Conservation (phyloP, 768 basidiomycete genomes). For the Butyriboletus loyo region DNA sequence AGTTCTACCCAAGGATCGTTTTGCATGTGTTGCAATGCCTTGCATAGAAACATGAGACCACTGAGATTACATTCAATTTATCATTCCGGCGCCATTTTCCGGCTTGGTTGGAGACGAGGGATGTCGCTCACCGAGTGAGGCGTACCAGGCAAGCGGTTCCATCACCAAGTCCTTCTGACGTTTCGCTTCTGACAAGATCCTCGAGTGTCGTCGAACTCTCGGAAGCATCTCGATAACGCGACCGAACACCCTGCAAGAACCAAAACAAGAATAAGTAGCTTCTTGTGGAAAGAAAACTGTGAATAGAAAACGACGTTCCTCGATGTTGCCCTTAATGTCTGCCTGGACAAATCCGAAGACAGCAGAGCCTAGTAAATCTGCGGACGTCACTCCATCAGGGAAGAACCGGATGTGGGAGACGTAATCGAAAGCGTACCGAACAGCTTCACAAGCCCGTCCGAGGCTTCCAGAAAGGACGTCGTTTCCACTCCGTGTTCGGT, state of each 20-base stretch:
- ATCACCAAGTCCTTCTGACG: constrained; percentile 39
- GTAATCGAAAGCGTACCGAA: constrained; percentile 51
- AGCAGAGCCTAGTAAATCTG: constrained; percentile 65
- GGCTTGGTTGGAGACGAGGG: constrained; percentile 19
- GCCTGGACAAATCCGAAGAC: constrained; percentile 74
- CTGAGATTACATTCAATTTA: constrained; percentile 33
- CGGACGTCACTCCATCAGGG: constrained; percentile 12
- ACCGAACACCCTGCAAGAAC: constrained; percentile 58
- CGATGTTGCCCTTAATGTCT: constrained; percentile 66
- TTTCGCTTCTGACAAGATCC: constrained; percentile 53
- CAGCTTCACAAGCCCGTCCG: constrained; percentile 77
- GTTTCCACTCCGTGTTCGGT: constrained; percentile 80
- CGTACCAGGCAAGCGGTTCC: constrained; percentile 64
- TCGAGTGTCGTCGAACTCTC: constrained; percentile 56
- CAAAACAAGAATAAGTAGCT: constrained; percentile 11
- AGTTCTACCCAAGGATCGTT: constrained; percentile 50
- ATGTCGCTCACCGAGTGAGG: constrained; percentile 51
- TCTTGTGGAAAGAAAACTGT: constrained; percentile 8
- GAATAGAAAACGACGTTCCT: constrained; percentile 39
- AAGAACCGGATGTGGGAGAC: constrained; percentile 10
- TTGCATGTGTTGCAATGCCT: constrained; percentile 65
- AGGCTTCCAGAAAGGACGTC: constrained; percentile 75
- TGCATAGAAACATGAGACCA: constrained; percentile 65
- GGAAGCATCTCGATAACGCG: constrained; percentile 43
- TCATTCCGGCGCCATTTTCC: constrained; percentile 5